These are phyloP conservation scores for Backusella luteola DNA, from an alignment of 192 early-diverging fungal species.

Conservation along the genomic window DNA sequence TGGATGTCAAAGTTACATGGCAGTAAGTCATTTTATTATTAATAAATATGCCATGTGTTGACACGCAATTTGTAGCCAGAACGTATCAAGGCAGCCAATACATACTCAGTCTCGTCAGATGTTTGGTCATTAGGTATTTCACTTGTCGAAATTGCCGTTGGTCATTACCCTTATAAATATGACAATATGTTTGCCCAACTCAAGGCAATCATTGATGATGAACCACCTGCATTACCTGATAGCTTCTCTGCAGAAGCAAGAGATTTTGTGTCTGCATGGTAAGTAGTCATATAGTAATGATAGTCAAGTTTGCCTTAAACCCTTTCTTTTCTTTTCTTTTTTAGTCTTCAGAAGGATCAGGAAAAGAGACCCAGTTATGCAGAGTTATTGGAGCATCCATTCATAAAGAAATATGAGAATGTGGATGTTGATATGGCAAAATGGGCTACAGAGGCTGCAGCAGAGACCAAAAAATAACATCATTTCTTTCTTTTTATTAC, in stretches of 20 bases:
- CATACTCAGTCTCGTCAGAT: constrained; percentile 87
- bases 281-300: background rate
- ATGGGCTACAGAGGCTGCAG: constrained; percentile 66
- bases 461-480: constrained; percentile 26
- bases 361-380: constrained; percentile 71
- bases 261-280: constrained; percentile 82
- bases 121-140: constrained; percentile 93
- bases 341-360: constrained; percentile 68
- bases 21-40: constrained; percentile 47
- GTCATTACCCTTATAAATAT: constrained; percentile 77
- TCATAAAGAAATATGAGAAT: constrained; percentile 63
- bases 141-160: constrained; percentile 80
- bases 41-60: no score
- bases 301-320: background rate
- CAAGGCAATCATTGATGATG: constrained; percentile 80
- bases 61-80: constrained; percentile 62
- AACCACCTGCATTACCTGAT: constrained; percentile 72
- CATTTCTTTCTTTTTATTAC: background rate
- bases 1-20: constrained; percentile 95
- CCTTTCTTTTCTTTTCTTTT: constrained; percentile 1
- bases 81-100: constrained; percentile 68
- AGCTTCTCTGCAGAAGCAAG: constrained; percentile 65
- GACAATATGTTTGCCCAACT: constrained; percentile 86
- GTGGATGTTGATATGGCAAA: constrained; percentile 77
- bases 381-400: constrained; percentile 75